Percentiles rank a stretch among this genome's conserved stretches.
These are phyloP conservation scores for Neofusicoccum umdonicola DNA, from an alignment of 2,329 filamentous ascomycete genomes.

Conservation along the genomic window DNA sequence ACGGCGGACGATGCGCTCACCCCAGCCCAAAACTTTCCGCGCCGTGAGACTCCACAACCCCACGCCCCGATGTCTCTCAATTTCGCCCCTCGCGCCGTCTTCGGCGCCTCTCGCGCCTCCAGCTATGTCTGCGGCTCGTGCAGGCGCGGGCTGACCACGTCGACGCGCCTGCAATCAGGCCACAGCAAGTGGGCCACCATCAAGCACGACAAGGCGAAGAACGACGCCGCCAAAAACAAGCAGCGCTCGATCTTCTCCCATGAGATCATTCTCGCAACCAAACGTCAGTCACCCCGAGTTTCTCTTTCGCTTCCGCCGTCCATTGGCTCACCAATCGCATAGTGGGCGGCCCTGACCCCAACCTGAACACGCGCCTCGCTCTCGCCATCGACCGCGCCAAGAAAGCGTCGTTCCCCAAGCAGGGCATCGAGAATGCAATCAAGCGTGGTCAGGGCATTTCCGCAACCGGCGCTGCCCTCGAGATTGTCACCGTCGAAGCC, in stretches of 20 bases:
- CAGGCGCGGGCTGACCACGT: constrained; percentile 40
- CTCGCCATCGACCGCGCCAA: constrained; percentile 73
- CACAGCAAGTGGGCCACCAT: constrained; percentile 97
- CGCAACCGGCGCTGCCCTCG: constrained; percentile 70
- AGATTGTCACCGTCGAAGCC: constrained; percentile 73
- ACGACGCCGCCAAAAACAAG: constrained; percentile 75
- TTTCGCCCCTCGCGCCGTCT: neutral
- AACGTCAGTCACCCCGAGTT: constrained; percentile 51
- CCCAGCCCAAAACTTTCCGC: neutral
- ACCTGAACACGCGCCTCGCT: constrained; percentile 72
- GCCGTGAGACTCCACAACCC: neutral
- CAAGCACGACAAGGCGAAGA: constrained; percentile 87
- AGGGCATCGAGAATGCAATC: constrained; percentile 79
- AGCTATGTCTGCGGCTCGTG: constrained; percentile 11
- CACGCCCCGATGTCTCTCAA: neutral
- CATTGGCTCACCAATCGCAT: neutral
- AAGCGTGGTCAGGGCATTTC: constrained; percentile 85
- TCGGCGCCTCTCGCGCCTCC: neutral
- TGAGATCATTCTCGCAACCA: constrained; percentile 72
- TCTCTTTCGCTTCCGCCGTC: neutral
- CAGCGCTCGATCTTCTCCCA: constrained; percentile 67
- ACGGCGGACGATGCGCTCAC: constrained; percentile 4
- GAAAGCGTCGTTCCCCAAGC: constrained; percentile 81
- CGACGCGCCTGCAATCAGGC: constrained; percentile 50
- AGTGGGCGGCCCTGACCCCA: constrained; percentile 75